phyloP scores from a whole-genome alignment of 2,329 filamentous ascomycete species.

The Helicocarpus griseus region DNA sequence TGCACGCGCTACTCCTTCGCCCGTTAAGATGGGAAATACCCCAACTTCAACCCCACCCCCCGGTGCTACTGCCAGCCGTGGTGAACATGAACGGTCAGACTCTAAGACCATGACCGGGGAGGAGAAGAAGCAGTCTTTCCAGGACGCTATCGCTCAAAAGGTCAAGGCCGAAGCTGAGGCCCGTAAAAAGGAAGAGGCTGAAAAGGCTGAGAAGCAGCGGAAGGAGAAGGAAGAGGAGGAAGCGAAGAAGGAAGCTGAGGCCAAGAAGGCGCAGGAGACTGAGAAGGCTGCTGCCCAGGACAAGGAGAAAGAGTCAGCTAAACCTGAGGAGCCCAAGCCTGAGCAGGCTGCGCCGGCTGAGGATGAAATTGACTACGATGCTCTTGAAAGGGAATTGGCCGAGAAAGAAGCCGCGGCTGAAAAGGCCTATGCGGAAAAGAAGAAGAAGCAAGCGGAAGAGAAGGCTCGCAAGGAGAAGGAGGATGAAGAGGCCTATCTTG shows the following conservation, averaged over 20 bases:
- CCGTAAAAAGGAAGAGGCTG: slow-evolving; percentile 19
- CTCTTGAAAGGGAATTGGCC: slow-evolving; percentile 38
- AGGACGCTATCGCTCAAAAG: slow-evolving; percentile 41
- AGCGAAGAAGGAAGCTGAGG: slow-evolving; percentile 19
- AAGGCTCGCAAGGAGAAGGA: slow-evolving; percentile 37
- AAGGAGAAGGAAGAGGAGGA: slow-evolving; percentile 8
- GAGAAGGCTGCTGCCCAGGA: slow-evolving; percentile 13
- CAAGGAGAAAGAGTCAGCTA: slow-evolving; percentile 21
- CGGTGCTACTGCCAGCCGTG: slow-evolving; percentile 57
- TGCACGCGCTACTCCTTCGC: slow-evolving; percentile 45
- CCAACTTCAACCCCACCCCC: slow-evolving; percentile 74
- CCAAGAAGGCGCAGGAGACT: slow-evolving; percentile 18
- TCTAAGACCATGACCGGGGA: slow-evolving; percentile 67
- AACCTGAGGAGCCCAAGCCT: slow-evolving; percentile 30
- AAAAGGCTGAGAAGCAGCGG: slow-evolving; percentile 8
- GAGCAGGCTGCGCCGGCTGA: slow-evolving; percentile 20
- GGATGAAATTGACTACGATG: slow-evolving; percentile 38
- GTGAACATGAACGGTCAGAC: slow-evolving; percentile 59
- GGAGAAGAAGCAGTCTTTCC: slow-evolving; percentile 72
- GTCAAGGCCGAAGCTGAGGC: slow-evolving; percentile 26
- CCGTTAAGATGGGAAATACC: slow-evolving; percentile 43
- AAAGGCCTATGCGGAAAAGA: slow-evolving; percentile 55
- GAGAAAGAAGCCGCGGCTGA: slow-evolving; percentile 38
- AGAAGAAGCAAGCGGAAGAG: slow-evolving; percentile 61
- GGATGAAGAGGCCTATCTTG: slow-evolving; percentile 34